These are phyloP conservation scores for Nicotiana paniculata DNA, from an alignment of 257 asterid genomes.

Conservation along the genomic window DNA sequence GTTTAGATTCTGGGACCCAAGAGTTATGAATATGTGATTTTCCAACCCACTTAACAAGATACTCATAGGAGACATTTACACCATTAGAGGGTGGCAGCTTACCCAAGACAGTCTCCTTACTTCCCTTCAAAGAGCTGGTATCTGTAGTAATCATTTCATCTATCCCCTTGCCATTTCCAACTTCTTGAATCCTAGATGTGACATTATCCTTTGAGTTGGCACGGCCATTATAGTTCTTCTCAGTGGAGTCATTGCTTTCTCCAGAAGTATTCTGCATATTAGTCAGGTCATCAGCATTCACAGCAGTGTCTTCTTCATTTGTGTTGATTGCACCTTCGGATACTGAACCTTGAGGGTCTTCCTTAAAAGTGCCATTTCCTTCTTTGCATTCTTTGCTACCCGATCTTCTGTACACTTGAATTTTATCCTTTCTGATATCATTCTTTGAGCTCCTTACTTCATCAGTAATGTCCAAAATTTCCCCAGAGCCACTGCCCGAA, in stretches of 20 bases:
- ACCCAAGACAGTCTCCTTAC: constrained; percentile 25
- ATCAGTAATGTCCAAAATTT: constrained; percentile 38
- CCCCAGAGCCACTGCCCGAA: constrained; percentile 32
- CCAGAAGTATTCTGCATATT: constrained; percentile 22
- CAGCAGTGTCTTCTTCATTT: constrained; percentile 27
- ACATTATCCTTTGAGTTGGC: constrained; percentile 17
- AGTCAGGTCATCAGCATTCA: constrained; percentile 15
- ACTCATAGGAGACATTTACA: constrained; percentile 47
- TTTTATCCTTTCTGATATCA: constrained; percentile 29
- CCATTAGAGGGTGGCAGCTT: constrained; percentile 29
- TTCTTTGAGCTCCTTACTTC: constrained; percentile 27
- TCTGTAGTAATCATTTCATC: constrained; percentile 22
- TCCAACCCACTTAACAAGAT: constrained; percentile 92
- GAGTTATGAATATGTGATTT: constrained; percentile 83
- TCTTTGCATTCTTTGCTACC: constrained; percentile 48
- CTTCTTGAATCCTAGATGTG: constrained; percentile 28
- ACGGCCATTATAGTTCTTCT: constrained; percentile 13
- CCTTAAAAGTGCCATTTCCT: constrained; percentile 24
- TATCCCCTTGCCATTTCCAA: constrained; percentile 34
- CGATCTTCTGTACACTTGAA: constrained; percentile 67
- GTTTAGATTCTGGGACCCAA: constrained; percentile 83
- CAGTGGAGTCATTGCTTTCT: constrained; percentile 16
- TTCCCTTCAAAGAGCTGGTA: constrained; percentile 29
- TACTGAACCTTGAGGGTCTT: constrained; percentile 29
- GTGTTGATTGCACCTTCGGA: constrained; percentile 22